These are phyloP conservation scores for Fusarium bulbicola DNA, from an alignment of 2,329 filamentous ascomycete genomes.

Conservation along the genomic window DNA sequence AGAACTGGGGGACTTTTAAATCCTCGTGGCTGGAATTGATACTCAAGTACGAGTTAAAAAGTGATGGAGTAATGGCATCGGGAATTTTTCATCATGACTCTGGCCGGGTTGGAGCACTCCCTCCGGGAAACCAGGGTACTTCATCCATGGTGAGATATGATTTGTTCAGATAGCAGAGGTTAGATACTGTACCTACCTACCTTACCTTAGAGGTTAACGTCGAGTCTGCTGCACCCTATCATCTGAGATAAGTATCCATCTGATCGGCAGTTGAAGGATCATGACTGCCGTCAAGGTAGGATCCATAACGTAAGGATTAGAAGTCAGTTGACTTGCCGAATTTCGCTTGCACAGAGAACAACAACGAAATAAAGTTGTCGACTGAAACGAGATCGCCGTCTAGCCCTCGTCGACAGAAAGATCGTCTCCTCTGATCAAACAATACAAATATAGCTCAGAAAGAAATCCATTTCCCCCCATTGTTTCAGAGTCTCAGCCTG, in stretches of 20 bases:
- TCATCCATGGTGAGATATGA: not conserved
- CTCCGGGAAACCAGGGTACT: not conserved
- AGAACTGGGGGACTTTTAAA: not conserved
- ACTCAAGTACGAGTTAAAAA: too few species aligned
- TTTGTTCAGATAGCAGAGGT: not conserved
- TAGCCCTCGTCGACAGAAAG: not conserved
- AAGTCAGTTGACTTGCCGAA: not conserved
- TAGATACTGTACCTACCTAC: not conserved
- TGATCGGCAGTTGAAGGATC: not conserved
- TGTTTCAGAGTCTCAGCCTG: not conserved
- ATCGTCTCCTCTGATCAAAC: not conserved
- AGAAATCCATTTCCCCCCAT: not conserved
- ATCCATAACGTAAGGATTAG: not conserved
- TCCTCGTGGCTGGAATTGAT: not conserved
- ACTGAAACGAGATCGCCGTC: not conserved
- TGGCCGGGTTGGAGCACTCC: not conserved
- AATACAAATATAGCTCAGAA: not conserved
- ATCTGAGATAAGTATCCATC: not conserved
- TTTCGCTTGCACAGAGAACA: not conserved
- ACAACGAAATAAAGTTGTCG: not conserved
- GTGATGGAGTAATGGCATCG: not conserved
- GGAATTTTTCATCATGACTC: not conserved
- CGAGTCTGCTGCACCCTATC: not conserved
- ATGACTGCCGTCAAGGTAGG: not conserved
- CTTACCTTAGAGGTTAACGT: not conserved